These are phyloP conservation scores for Fusarium pseudocircinatum DNA, from an alignment of 2,329 filamentous ascomycete genomes.

Conservation along the genomic window DNA sequence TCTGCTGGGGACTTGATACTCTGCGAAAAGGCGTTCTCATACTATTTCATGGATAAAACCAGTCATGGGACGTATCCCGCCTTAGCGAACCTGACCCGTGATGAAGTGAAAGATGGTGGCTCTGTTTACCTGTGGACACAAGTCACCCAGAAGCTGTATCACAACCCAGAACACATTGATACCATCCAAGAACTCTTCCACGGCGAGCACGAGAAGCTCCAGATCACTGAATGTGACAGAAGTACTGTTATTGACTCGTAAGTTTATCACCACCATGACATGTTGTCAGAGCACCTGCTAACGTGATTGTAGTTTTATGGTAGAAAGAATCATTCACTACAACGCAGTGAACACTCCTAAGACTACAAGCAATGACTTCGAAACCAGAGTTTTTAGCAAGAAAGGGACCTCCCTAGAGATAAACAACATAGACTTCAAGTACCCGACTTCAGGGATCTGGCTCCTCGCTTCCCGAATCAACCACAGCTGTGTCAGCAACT, in stretches of 20 bases:
- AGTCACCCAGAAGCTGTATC: slow-evolving; percentile 57
- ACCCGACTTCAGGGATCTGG: slow-evolving; percentile 56
- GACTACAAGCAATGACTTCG: slow-evolving; percentile 27
- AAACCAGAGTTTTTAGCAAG: neutral
- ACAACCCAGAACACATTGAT: slow-evolving; percentile 45
- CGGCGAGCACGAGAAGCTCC: slow-evolving; percentile 49
- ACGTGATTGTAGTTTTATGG: slow-evolving; percentile 52
- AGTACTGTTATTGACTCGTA: slow-evolving; percentile 57
- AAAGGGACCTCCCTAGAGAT: neutral
- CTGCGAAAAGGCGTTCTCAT: slow-evolving; percentile 65
- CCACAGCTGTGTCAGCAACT: slow-evolving; percentile 61
- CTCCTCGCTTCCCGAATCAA: slow-evolving; percentile 60
- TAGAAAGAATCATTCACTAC: slow-evolving; percentile 52
- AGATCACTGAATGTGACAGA: slow-evolving; percentile 45
- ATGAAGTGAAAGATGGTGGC: slow-evolving; percentile 47
- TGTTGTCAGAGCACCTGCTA: accelerated
- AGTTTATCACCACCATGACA: slow-evolving; percentile 23
- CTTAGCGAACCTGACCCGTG: slow-evolving; percentile 51
- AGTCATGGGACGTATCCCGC: neutral
- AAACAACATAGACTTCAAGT: neutral
- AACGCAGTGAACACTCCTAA: slow-evolving; percentile 55
- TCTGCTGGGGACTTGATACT: slow-evolving; percentile 61
- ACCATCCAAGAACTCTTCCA: slow-evolving; percentile 48
- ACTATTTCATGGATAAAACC: slow-evolving; percentile 45
- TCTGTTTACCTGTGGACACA: slow-evolving; percentile 53